Percentiles rank a stretch among this genome's conserved stretches.
phyloP scores from a whole-genome alignment of 805 yeast species.

The Hanseniaspora vineae region DNA sequence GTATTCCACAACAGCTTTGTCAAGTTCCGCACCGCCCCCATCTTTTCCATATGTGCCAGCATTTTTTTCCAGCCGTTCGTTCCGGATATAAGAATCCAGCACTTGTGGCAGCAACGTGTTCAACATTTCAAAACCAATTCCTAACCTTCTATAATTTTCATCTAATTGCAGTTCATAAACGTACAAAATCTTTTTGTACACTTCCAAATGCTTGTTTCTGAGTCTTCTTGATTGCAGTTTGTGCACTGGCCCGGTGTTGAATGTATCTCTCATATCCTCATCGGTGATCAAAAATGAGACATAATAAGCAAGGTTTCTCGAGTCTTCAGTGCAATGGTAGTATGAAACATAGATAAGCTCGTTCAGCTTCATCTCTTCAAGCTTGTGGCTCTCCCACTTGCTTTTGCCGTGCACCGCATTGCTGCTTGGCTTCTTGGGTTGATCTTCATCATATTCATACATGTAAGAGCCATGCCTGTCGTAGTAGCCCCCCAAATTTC shows the following conservation, averaged over 20 bases:
- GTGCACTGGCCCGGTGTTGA: not conserved
- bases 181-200: too few relatives aligned
- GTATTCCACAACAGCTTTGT: not conserved
- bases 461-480: not conserved
- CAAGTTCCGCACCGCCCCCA: not conserved
- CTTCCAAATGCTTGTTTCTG: not conserved
- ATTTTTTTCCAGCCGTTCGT: too few relatives aligned
- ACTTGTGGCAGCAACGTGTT: not conserved
- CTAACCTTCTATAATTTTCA: not conserved
- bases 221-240: not conserved
- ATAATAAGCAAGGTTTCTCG: constrained; percentile 8
- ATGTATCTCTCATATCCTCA: not conserved
- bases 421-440: constrained; percentile 2
- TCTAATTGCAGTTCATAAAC: not conserved
- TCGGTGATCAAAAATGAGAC: not conserved
- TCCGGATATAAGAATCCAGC: too few relatives aligned
- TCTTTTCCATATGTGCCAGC: too few relatives aligned
- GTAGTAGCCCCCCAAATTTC: constrained; percentile 8
- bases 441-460: not conserved
- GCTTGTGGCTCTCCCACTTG: constrained; percentile 17
- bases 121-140: not conserved
- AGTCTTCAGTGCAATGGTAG: constrained; percentile 2
- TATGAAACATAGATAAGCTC: constrained; percentile 18
- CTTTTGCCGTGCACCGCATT: constrained; percentile 5
- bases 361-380: constrained; percentile 16